Evolutionary conservation across 352 stramenopile species (phyloP).

Genomic region (Pythium insidiosum): DNA sequence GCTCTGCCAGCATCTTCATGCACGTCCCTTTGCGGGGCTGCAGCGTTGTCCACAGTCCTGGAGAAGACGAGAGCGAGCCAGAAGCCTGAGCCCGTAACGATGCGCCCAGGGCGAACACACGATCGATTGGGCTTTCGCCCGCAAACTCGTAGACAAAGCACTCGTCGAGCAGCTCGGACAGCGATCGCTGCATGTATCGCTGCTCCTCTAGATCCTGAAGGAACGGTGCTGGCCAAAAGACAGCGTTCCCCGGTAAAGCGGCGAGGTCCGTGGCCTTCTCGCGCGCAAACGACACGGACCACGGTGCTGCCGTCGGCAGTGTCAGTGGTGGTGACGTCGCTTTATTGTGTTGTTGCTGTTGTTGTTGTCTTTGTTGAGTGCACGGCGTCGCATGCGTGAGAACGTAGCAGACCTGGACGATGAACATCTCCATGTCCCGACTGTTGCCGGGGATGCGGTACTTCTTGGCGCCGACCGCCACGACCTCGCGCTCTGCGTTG

Average conservation of each 20-base stretch:
- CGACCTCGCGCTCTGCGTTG: conserved; percentile 22
- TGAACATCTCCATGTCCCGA: conserved; percentile 39
- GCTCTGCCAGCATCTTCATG: conserved; percentile 57
- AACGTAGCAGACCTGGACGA: conserved; percentile 30
- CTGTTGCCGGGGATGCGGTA: conserved; percentile 36
- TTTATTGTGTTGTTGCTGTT: conserved; percentile 5
- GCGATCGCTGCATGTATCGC: conserved; percentile 30
- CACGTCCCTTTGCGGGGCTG: conserved; percentile 43
- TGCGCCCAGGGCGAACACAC: conserved; percentile 31
- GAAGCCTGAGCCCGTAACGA: not conserved
- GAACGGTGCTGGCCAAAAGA: conserved; percentile 44
- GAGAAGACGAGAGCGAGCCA: not conserved
- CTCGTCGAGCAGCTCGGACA: conserved; percentile 33
- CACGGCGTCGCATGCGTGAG: conserved; percentile 13
- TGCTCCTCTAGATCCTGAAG: conserved; percentile 23
- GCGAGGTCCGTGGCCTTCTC: conserved; percentile 14
- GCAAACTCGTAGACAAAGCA: conserved; percentile 55
- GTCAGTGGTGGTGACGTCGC: not conserved
- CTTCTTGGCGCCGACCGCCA: conserved; percentile 39
- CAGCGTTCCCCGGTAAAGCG: conserved; percentile 15
- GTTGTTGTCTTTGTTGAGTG: conserved; percentile 20
- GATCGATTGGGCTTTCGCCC: conserved; percentile 24
- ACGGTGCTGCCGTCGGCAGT: conserved; percentile 1
- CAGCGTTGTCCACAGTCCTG: conserved; percentile 37
- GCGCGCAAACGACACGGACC: conserved; percentile 34